A percentile compares a stretch with the other conserved stretches of the same genome.
Evolutionary conservation across 164 flowering plant genomes (phyloP).

Genomic region (Saururus chinensis): DNA sequence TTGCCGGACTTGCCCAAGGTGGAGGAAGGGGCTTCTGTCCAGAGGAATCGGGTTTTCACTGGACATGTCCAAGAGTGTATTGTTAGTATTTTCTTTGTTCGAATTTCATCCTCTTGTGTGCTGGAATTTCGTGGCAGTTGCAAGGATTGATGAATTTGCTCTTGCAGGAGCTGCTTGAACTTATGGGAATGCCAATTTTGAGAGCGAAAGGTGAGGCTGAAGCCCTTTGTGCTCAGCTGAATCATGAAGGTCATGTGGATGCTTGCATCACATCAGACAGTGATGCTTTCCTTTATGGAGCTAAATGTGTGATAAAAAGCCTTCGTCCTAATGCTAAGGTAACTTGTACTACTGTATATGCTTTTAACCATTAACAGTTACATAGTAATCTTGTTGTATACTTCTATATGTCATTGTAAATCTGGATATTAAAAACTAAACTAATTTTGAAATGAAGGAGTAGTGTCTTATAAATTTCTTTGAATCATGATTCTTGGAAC

Average conservation of each 20-base stretch:
- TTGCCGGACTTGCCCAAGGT: constrained; percentile 19
- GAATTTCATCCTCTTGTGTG: neutral
- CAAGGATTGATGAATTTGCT: neutral
- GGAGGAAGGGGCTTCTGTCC: constrained; percentile 45
- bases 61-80: constrained; percentile 73
- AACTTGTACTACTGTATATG: constrained; percentile 8
- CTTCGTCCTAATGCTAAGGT: constrained; percentile 63
- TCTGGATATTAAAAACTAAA: too few species aligned
- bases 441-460: too few species aligned
- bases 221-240: constrained; percentile 84
- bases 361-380: neutral
- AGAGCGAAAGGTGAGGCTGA: constrained; percentile 85
- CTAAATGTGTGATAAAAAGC: constrained; percentile 71
- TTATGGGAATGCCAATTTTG: constrained; percentile 80
- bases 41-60: constrained; percentile 50
- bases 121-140: neutral
- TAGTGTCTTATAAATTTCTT: too few species aligned
- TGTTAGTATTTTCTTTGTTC: constrained; percentile 29
- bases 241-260: constrained; percentile 73
- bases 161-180: constrained; percentile 72
- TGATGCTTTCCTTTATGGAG: constrained; percentile 93
- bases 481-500: too few species aligned
- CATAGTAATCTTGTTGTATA: too few species aligned
- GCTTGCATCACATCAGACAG: constrained; percentile 91
- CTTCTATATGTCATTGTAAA: too few species aligned